These are phyloP conservation scores for Yamadazyma membranifaciens DNA, from an alignment of 1,139 yeast species.

Conservation along the genomic window DNA sequence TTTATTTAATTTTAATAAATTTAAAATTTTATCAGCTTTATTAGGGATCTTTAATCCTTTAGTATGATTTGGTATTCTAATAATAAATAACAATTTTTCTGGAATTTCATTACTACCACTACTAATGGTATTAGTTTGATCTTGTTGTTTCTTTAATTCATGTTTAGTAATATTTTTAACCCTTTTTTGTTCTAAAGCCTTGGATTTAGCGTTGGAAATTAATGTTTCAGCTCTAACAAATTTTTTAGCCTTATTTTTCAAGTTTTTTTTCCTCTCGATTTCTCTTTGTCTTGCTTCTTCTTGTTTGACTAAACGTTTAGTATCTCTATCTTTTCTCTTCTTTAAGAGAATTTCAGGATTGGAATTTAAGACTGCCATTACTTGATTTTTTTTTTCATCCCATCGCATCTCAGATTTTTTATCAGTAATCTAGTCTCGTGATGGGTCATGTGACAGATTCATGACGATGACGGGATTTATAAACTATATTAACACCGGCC, in stretches of 20 bases:
- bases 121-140: slow-evolving; percentile 22
- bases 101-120: slow-evolving; percentile 9
- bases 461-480: background rate
- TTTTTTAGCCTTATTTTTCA: slow-evolving; percentile 39
- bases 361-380: slow-evolving; percentile 56
- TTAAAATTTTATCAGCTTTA: slow-evolving; percentile 60
- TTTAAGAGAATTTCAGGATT: slow-evolving; percentile 75
- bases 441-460: background rate
- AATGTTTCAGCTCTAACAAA: slow-evolving; percentile 74
- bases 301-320: slow-evolving; percentile 65
- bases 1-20: slow-evolving; percentile 56
- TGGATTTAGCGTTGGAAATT: slow-evolving; percentile 62
- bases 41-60: slow-evolving; percentile 64
- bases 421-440: background rate
- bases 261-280: slow-evolving; percentile 32
- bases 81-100: slow-evolving; percentile 58
- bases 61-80: slow-evolving; percentile 58
- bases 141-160: slow-evolving; percentile 28
- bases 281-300: slow-evolving; percentile 38
- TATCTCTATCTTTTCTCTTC: slow-evolving; percentile 75
- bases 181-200: slow-evolving; percentile 66
- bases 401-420: slow-evolving; percentile 2
- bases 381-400: slow-evolving; percentile 1
- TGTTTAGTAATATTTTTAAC: slow-evolving; percentile 57
- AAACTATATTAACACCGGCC: too few species aligned